phyloP scores from a whole-genome alignment of 805 yeast genomes.

The Ogataea saltuana region DNA sequence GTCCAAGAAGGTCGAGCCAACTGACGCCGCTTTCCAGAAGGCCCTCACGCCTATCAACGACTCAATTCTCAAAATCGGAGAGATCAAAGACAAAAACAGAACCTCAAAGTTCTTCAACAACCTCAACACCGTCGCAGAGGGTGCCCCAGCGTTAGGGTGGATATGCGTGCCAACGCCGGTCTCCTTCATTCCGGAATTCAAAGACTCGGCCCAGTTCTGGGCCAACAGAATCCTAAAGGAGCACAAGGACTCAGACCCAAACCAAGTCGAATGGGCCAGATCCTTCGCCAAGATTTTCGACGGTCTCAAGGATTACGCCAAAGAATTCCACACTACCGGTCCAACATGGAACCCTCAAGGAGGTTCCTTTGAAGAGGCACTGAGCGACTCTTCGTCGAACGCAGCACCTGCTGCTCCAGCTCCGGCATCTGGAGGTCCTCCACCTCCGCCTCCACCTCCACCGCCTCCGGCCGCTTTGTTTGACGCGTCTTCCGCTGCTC shows the following conservation, averaged over 20 bases:
- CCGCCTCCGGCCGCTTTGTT: conserved; percentile 73
- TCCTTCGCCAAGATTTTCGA: conserved; percentile 62
- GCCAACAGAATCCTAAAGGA: conserved; percentile 88
- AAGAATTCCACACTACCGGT: conserved; percentile 82
- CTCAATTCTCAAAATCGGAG: conserved; percentile 55
- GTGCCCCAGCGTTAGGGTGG: conserved; percentile 92
- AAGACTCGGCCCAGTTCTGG: conserved; percentile 93
- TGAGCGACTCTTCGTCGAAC: conserved; percentile 26
- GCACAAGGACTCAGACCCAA: conserved; percentile 66
- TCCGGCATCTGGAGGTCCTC: conserved; percentile 49
- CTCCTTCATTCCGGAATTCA: conserved; percentile 74
- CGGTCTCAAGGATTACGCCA: conserved; percentile 69
- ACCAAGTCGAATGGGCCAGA: conserved; percentile 82
- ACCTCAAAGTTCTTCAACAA: conserved; percentile 64
- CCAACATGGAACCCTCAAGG: conserved; percentile 66
- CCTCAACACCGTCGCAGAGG: conserved; percentile 84
- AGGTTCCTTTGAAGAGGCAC: conserved; percentile 61
- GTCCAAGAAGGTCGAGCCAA: conserved; percentile 63
- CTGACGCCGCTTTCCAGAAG: conserved; percentile 53
- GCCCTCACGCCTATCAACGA: conserved; percentile 70
- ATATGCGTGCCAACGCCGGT: conserved; percentile 75
- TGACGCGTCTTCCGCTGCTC: conserved; percentile 36
- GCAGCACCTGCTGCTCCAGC: conserved; percentile 29
- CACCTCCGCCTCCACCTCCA: conserved; percentile 91
- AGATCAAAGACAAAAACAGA: conserved; percentile 74